Evolutionary conservation across 2,329 filamentous ascomycete genomes (phyloP).

Genomic region (Dryadomyces sulphureus): DNA sequence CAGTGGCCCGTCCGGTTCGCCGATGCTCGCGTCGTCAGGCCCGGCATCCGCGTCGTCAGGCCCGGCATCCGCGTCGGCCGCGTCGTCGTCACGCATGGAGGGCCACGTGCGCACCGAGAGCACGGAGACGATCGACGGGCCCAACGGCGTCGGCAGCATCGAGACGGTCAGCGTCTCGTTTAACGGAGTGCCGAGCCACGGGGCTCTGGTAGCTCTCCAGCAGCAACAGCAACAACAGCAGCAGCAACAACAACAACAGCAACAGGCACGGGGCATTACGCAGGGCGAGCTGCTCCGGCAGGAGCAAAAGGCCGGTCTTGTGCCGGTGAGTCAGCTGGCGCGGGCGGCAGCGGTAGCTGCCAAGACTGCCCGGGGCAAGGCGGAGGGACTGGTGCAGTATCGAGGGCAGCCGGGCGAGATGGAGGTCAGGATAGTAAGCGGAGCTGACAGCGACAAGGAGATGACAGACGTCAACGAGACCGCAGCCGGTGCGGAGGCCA

Average conservation of each 20-base stretch:
- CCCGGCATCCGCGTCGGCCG: background rate
- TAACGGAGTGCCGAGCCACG: conserved; percentile 49
- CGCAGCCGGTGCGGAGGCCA: conserved; percentile 13
- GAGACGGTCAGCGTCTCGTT: conserved; percentile 68
- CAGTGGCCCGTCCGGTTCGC: background rate
- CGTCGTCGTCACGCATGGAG: conserved; percentile 24
- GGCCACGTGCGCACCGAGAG: conserved; percentile 55
- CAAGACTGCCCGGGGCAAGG: conserved; percentile 6
- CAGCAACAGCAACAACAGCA: conserved; percentile 12
- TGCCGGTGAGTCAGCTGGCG: conserved; percentile 49
- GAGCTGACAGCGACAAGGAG: background rate
- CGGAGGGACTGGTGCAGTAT: too few relatives aligned
- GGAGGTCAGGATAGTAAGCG: too few relatives aligned
- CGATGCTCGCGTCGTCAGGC: background rate
- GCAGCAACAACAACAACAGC: conserved; percentile 5
- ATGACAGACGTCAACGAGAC: background rate
- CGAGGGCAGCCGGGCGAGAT: too few relatives aligned
- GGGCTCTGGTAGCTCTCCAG: conserved; percentile 16
- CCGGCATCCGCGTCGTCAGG: background rate
- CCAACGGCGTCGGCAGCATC: conserved; percentile 63
- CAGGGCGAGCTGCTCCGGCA: conserved; percentile 78
- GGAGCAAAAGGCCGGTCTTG: conserved; percentile 69
- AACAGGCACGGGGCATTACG: conserved; percentile 42
- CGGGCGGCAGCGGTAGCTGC: conserved; percentile 20
- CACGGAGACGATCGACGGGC: conserved; percentile 68